These are phyloP conservation scores for Annulohypoxylon moriforme DNA, from an alignment of 495 filamentous ascomycete species.

Conservation along the genomic window DNA sequence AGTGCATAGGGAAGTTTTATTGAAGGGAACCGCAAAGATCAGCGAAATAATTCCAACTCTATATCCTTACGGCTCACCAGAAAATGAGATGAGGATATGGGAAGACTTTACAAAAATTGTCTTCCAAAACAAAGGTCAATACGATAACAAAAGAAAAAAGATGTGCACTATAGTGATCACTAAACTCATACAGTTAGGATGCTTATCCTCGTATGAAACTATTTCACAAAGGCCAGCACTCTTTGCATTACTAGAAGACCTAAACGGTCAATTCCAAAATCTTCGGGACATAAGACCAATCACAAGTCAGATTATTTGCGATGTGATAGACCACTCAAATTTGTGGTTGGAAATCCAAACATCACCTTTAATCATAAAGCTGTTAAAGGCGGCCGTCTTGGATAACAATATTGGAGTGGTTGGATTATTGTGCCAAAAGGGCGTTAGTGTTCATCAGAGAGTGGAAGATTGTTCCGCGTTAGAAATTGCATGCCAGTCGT, in stretches of 20 bases:
- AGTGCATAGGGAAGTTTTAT: no score
- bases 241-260: background rate
- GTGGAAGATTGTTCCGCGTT: background rate
- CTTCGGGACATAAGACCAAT: background rate
- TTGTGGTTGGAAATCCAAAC: background rate
- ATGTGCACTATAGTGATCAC: background rate
- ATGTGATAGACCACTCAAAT: background rate
- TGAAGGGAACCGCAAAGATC: no score
- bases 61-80: background rate
- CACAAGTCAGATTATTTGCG: background rate
- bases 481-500: background rate
- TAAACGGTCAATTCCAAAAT: background rate
- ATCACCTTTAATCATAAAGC: background rate
- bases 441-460: background rate
- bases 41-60: background rate
- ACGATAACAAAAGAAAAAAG: background rate
- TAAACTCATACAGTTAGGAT: background rate
- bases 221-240: background rate
- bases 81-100: background rate
- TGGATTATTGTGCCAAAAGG: background rate
- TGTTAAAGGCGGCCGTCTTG: background rate
- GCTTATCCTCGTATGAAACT: background rate
- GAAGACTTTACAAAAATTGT: constrained; percentile 6
- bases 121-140: no score
- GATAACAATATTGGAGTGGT: background rate